These are phyloP conservation scores for Dentipellis sp. DNA, from an alignment of 768 basidiomycete genomes.

Conservation along the genomic window DNA sequence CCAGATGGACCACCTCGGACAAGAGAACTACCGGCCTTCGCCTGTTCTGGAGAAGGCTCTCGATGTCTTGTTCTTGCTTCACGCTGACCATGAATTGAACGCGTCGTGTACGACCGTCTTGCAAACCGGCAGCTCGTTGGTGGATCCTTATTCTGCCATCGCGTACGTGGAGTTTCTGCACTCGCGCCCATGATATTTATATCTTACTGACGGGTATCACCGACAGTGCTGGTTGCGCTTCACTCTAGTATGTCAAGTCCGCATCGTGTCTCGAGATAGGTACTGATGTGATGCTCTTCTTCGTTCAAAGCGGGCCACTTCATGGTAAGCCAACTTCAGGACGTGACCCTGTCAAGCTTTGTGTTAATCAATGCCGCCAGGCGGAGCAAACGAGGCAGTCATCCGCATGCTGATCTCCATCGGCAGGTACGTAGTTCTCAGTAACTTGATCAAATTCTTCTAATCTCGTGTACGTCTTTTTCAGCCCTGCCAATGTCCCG, in stretches of 20 bases:
- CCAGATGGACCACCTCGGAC: conserved; percentile 78
- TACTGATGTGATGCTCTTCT: background rate
- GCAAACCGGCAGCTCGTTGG: conserved; percentile 82
- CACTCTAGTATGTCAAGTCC: conserved; percentile 65
- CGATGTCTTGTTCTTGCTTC: conserved; percentile 80
- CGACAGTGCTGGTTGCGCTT: conserved; percentile 73
- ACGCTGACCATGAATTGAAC: conserved; percentile 89
- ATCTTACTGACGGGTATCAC: background rate
- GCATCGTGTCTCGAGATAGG: background rate
- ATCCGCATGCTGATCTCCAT: conserved; percentile 90
- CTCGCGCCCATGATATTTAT: background rate
- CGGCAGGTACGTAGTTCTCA: conserved; percentile 48
- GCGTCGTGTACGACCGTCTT: conserved; percentile 80
- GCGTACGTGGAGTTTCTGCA: conserved; percentile 35
- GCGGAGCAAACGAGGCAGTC: conserved; percentile 90
- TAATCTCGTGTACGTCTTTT: background rate
- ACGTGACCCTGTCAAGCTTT: background rate
- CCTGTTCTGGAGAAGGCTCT: conserved; percentile 82
- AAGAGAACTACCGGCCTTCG: conserved; percentile 67
- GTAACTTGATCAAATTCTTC: background rate
- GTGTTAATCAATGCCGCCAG: conserved; percentile 22
- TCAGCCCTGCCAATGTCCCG: conserved; percentile 75
- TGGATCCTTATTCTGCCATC: conserved; percentile 84
- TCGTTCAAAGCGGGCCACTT: conserved; percentile 47
- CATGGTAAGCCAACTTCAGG: conserved; percentile 36